Evolutionary conservation across 2,329 filamentous ascomycete genomes (phyloP), one percentile per base, ranked within the genome.

Genomic region (Pseudopithomyces maydicus): DNA sequence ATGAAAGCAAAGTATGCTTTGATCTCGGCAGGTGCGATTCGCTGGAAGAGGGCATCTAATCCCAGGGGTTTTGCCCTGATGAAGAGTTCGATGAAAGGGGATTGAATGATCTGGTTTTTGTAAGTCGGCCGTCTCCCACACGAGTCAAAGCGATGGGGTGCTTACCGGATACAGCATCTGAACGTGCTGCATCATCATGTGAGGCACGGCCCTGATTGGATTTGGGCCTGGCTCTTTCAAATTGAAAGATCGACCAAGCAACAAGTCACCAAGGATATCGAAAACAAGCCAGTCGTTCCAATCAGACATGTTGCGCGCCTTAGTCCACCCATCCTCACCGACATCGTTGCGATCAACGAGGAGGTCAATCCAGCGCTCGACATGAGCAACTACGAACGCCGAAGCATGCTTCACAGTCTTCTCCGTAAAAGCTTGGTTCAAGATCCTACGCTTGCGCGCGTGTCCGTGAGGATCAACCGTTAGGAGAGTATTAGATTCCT

Each of bases 251-350:
- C 73, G 67, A 3, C 73, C 70, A 55, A 77, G 72, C 43, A 63
- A 68, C 3, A 78, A 57, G 46, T 79, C 77, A 11, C 75, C 76
- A 70, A 82, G 78, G 33, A 81, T 71, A 52, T 81, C 79, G 57
- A 80, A 76, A 32, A 74, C 69, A 45, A 80, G 64, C 57, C 69
- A 77, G 43, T 72, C 29, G 8, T 15, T 53, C 52, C 55, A 57
- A n/a, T 29, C 33, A 5, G 53, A 38, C 52, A 59, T 58, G 36
- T 56, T 51, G 1, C 44, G 44, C 20, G 41, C 17, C 12, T 43
- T 22, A 15, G 29, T 38, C 51, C 58, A 56, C 26, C 55, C 58
- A 35, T 57, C 26, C 12, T 41, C 29, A 17, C 22, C 29, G 20
- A 20, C 39, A 26, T 52, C 38, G 15, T 49, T 22, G 3, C 41